These are phyloP conservation scores for Neospora caninum DNA, from an alignment of 169 alveolate genomes.

Conservation along the genomic window DNA sequence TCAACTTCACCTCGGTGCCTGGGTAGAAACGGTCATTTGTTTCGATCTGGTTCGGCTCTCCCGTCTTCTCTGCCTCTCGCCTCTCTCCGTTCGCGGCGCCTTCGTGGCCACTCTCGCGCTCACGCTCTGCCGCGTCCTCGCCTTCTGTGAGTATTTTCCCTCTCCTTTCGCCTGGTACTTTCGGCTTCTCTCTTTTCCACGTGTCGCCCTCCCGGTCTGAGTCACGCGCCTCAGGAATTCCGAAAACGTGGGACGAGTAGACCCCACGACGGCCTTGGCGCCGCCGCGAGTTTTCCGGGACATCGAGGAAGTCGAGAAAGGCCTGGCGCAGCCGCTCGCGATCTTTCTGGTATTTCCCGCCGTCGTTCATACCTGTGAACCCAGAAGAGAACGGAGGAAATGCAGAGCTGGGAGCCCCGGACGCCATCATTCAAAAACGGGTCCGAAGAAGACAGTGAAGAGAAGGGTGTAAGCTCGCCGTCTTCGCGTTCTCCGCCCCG, in stretches of 20 bases:
- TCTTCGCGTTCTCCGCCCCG: too few relatives aligned
- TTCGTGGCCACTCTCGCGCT: background rate
- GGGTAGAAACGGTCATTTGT: background rate
- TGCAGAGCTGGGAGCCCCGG: background rate
- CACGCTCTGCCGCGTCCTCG: background rate
- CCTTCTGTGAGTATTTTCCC: too few relatives aligned
- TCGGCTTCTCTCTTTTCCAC: background rate
- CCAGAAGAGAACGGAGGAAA: too few relatives aligned
- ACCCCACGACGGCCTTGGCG: conserved; percentile 70
- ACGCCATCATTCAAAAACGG: too few relatives aligned
- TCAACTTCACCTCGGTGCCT: background rate
- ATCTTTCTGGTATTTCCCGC: conserved; percentile 53
- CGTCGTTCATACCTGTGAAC: conserved; percentile 74
- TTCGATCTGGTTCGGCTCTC: background rate
- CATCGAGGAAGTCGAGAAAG: conserved; percentile 70
- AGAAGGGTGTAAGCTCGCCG: background rate
- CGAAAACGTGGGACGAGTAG: conserved; percentile 75
- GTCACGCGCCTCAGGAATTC: conserved; percentile 40
- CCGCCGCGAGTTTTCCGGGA: conserved; percentile 69
- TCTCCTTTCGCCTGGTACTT: background rate
- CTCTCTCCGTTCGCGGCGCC: background rate
- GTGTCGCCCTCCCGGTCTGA: background rate
- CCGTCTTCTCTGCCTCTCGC: too few relatives aligned
- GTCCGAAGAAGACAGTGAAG: too few relatives aligned
- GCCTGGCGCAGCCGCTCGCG: conserved; percentile 55